Evolutionary conservation across 495 filamentous ascomycete genomes (phyloP), one percentile per base, ranked within the genome.

Genomic region (Aspergillus nanangensis): DNA sequence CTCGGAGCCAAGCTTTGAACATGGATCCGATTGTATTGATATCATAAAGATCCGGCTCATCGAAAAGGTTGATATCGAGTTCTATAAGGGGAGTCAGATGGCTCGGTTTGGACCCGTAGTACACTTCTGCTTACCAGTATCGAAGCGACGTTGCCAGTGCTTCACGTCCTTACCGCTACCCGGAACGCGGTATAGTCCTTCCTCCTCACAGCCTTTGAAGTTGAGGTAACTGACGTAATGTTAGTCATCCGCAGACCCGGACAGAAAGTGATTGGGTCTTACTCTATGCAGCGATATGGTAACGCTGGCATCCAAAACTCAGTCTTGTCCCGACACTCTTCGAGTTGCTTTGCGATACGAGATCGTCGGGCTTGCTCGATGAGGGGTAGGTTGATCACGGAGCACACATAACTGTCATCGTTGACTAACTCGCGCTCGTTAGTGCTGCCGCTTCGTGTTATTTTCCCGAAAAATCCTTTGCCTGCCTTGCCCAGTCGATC

Each of bases 291-390:
- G 41, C 90, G 75, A 79, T 90, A 95, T 0, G 90, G 90, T 37
- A 96, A 81, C 14, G 88, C 86, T 1, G 90, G 90, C 88, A 96
- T 93, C 90, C 90, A 96, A 58, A 91, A 96, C 56, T 95, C 90
- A 1, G 90, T 95, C 75, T 95, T 95, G 57, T 96, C 90, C 35
- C 81, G 74, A 13, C 87, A 94, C 44, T 85, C 78, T 57, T 90
- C 87, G 13, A 96, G 69, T 40, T 82, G 78, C 65, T 88, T 91
- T 3, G 88, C 89, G 55, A 96, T 95, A 27, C 90, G 75, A 1
- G 90, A 95, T 38, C 80, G 66, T n/a, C 90, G 76, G 4, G 90
- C 88, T 62, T 96, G 90, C 50, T 94, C 81, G 31, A 92, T 72
- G 21, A 96, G 71, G 1, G 88, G 87, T 13, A 85, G 66, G 52